Conservation (phyloP, 2,329 filamentous ascomycete species). For the Scedosporium apiospermum region DNA sequence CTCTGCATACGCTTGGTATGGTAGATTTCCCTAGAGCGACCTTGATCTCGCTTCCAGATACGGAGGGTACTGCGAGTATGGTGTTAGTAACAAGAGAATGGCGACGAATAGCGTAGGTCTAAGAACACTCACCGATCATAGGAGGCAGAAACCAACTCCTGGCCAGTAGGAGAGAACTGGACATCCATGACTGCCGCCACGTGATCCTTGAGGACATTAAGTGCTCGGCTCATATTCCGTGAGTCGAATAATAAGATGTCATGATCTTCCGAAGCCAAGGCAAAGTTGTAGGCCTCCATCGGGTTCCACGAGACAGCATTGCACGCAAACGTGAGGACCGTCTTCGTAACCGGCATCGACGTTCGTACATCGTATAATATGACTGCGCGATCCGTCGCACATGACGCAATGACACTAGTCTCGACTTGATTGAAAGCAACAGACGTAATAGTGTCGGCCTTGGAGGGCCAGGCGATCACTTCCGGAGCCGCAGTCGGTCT, state of each 20-base stretch:
- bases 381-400: slow-evolving; percentile 74
- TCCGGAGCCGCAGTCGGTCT: slow-evolving; percentile 73
- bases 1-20: slow-evolving; percentile 98
- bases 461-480: slow-evolving; percentile 77
- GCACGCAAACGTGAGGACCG: slow-evolving; percentile 69
- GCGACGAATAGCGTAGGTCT: background rate
- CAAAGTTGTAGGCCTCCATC: slow-evolving; percentile 94
- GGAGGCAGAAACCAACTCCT: slow-evolving; percentile 84
- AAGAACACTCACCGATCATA: slow-evolving; percentile 24
- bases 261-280: slow-evolving; percentile 88
- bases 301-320: slow-evolving; percentile 90
- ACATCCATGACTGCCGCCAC: slow-evolving; percentile 92
- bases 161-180: slow-evolving; percentile 87
- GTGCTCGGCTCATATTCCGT: slow-evolving; percentile 75
- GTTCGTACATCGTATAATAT: slow-evolving; percentile 91
- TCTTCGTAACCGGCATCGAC: slow-evolving; percentile 70
- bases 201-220: slow-evolving; percentile 86
- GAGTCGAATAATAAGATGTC: slow-evolving; percentile 86
- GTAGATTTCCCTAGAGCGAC: slow-evolving; percentile 86
- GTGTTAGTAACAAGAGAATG: slow-evolving; percentile 3
- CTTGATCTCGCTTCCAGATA: slow-evolving; percentile 70
- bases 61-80: slow-evolving; percentile 58
- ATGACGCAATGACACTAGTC: slow-evolving; percentile 80
- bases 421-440: slow-evolving; percentile 90
- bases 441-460: slow-evolving; percentile 80